A percentile compares a stretch with the other conserved stretches of the same genome.
Evolutionary conservation across 2,329 filamentous ascomycete species (phyloP).

Genomic region (Trichoderma gracile): DNA sequence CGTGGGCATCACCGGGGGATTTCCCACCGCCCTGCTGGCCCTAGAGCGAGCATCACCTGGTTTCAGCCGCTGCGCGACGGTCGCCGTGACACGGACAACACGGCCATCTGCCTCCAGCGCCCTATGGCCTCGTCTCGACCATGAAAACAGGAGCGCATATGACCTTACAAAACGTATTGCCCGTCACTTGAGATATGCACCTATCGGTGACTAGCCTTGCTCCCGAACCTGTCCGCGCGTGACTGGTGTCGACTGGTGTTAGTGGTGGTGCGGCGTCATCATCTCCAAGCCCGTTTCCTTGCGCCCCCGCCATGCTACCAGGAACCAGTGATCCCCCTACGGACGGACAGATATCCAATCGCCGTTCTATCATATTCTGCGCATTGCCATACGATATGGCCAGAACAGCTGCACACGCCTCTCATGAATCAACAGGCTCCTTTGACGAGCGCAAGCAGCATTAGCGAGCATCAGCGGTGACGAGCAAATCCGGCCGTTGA

Average conservation of each 20-base stretch:
- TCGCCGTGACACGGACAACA: slow-evolving; percentile 5
- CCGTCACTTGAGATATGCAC: slow-evolving; percentile 4
- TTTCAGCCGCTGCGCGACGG: background rate
- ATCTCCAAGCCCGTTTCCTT: background rate
- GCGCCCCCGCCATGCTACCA: slow-evolving; percentile 7
- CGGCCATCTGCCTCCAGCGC: background rate
- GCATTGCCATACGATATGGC: background rate
- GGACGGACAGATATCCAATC: background rate
- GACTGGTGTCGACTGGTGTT: slow-evolving; percentile 9
- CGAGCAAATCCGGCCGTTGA: slow-evolving; percentile 11
- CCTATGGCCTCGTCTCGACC: background rate
- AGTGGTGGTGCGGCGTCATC: slow-evolving; percentile 9
- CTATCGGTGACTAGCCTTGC: slow-evolving; percentile 3
- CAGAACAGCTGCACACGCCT: slow-evolving; percentile 17
- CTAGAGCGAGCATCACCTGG: slow-evolving; percentile 5
- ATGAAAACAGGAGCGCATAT: slow-evolving; percentile 1
- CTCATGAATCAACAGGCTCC: background rate
- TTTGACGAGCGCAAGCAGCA: slow-evolving; percentile 5
- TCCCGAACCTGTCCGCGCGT: slow-evolving; percentile 12
- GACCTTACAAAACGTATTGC: slow-evolving; percentile 9
- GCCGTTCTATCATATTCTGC: background rate
- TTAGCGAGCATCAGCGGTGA: slow-evolving; percentile 21
- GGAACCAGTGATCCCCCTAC: background rate
- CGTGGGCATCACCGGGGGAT: slow-evolving; percentile 2
- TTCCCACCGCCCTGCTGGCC: background rate